These are phyloP conservation scores for Sonneratia alba DNA, from an alignment of 345 rosid species.

Conservation along the genomic window DNA sequence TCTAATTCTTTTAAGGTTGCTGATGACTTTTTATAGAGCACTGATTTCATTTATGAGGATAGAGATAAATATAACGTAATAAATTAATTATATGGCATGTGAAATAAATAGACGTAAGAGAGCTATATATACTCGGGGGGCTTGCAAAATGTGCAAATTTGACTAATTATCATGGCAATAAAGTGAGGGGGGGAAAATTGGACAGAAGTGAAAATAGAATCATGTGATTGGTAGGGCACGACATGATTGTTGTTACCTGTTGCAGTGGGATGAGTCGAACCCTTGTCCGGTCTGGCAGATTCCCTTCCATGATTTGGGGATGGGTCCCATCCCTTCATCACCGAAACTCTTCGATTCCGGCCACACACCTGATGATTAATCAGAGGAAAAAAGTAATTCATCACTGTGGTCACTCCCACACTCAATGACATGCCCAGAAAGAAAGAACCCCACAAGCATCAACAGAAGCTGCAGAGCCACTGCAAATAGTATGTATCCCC, in stretches of 20 bases:
- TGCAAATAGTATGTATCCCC: not conserved
- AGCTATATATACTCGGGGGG: too few species aligned
- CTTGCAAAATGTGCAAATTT: too few species aligned
- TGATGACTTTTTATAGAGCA: too few species aligned
- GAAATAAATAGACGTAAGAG: too few species aligned
- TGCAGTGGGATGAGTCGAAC: constrained; percentile 68
- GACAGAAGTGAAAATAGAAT: too few species aligned
- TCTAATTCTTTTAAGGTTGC: too few species aligned
- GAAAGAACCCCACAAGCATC: not conserved
- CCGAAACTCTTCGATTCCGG: constrained; percentile 78
- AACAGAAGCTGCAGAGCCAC: not conserved
- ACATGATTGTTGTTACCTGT: constrained; percentile 24
- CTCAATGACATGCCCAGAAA: not conserved
- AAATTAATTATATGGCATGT: too few species aligned
- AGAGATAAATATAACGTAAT: too few species aligned
- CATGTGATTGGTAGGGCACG: not conserved
- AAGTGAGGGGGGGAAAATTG: too few species aligned
- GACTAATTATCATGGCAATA: too few species aligned
- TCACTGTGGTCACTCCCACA: not conserved
- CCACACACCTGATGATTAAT: constrained; percentile 58
- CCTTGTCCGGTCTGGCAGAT: constrained; percentile 60
- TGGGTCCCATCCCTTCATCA: constrained; percentile 68
- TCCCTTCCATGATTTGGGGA: constrained; percentile 88
- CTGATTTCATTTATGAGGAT: too few species aligned
- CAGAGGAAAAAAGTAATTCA: not conserved